Evolutionary conservation across 768 basidiomycete genomes (phyloP), one percentile per base, ranked within the genome.

Genomic region (Favolaschia claudopus): DNA sequence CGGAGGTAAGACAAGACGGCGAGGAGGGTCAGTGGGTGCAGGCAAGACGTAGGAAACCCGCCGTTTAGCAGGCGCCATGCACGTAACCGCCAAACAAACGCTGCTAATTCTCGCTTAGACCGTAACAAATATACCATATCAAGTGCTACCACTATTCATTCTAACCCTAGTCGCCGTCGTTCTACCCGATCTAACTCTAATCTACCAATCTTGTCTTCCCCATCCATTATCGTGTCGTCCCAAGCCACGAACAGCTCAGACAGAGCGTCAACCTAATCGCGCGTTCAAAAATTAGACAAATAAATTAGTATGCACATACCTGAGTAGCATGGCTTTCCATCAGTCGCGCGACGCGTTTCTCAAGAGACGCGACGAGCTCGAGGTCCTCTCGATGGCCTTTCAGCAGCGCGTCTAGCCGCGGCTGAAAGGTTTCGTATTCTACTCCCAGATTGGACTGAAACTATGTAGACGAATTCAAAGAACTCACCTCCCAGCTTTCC

Each of bases 1-100:
- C 1, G 89, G 81, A 3, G 95, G 95, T 4, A 96, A 82, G 46
- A 83, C 80, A 12, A 96, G 85, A 19, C 81, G 81, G 17, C 88
- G 89, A 22, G 88, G 82, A 4, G 82, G 77, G 13, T 84, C 82
- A 1, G 77, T 63, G 12, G 95, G 89, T 1, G 90, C 79, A 4
- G 94, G 92, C 33, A 97, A 85, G 52, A 95, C 88, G 72, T 96
- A 97, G 51, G 95, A 95, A 27, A 97, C 86, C 68, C 95, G 83
- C 62, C 87, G 82, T 69, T 83, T 80, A 55, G 82, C 69, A 54
- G 84, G 84, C 47, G 76, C 71, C 80, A 80, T 76, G 27, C 42
- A 37, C 38, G 42, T 53, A n/a, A 39, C n/a, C n/a, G 24, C 17
- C 19, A 39, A 17, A 19, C 38, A 39, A n/a, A 39, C 38, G 15